Evolutionary conservation across 75 land plant species (phyloP), one percentile per base, ranked within the genome.

Genomic region (Pinus tabuliformis): DNA sequence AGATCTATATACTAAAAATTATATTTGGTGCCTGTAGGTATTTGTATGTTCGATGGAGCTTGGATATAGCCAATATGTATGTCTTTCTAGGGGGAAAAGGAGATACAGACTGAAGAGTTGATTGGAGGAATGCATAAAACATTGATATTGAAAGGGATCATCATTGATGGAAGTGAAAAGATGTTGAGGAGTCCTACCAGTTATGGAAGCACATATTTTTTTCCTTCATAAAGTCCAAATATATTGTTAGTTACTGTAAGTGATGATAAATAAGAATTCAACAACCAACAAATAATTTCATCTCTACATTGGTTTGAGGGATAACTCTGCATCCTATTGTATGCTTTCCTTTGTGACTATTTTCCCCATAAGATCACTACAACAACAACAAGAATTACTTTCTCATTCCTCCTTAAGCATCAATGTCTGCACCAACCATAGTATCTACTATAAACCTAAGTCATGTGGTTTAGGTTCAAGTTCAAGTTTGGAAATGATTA

Each of bases 41-140:
- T 62, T 76, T 95, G 13, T 93, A 85, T 58, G 78, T 91, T 20
- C 76, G 83, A 62, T 91, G 94, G 98, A 86, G 88, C 21, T 79
- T 91, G 57, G 92, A 89, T 58, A 78, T 95, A 13, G 82, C 89
- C 1, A 88, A 86, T 62, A 76, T 89, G 87, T 79, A 82, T 8
- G 82, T 89, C 20, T 82, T 95, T 80, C 83, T 95, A 18, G 96
- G 4, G 96, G 89, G 57, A 86, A 59, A 28, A 96, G 98, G 0
- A 5, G 98, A 95, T 56, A 87, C 96, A 22, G 92, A 95, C 57
- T 70, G 94, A 95, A 76, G 84, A 84, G 77, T 71, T 94, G 77
- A 75, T 89, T 13, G 77, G 76, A 9, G 98, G 94, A 28, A 78
- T 88, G 21, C 96, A 91, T 78, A 95, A 87, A 72, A 88, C 90